Evolutionary conservation across 495 filamentous ascomycete species (phyloP).

Genomic region (Annulohypoxylon nitens): DNA sequence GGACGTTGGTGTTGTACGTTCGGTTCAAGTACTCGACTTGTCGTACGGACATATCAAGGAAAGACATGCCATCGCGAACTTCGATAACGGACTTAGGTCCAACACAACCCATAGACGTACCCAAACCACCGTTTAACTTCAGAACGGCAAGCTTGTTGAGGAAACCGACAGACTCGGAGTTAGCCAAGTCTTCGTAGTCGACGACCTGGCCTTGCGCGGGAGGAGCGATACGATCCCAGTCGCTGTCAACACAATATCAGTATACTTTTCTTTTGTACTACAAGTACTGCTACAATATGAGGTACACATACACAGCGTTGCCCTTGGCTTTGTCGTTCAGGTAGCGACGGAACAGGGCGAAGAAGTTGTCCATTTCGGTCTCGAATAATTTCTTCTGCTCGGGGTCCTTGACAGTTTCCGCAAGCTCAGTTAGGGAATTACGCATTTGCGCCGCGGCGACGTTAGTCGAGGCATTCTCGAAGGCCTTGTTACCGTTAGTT

Average conservation of each 20-base stretch:
- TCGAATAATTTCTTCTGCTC: conserved; percentile 93
- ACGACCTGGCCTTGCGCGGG: conserved; percentile 93
- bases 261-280: neutral
- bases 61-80: conserved; percentile 99
- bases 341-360: conserved; percentile 94
- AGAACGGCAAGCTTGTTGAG: conserved; percentile 97
- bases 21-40: conserved; percentile 99
- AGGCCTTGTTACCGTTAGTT: conserved; percentile 72
- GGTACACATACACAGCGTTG: conserved; percentile 75
- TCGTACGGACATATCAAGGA: conserved; percentile 97
- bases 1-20: conserved; percentile 96
- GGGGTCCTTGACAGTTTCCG: conserved; percentile 87
- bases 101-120: conserved; percentile 99
- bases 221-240: conserved; percentile 96
- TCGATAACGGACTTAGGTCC: conserved; percentile 99
- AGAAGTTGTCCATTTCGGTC: conserved; percentile 99
- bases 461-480: conserved; percentile 98
- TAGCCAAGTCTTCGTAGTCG: conserved; percentile 87
- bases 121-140: conserved; percentile 99
- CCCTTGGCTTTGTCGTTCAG: conserved; percentile 99
- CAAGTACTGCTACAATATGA: neutral
- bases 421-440: conserved; percentile 92
- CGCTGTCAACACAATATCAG: conserved; percentile 61
- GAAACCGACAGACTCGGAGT: conserved; percentile 89
- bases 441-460: conserved; percentile 99